Conservation (phyloP, 192 early-diverging fungal species). For the Entomortierella chlamydospora region DNA sequence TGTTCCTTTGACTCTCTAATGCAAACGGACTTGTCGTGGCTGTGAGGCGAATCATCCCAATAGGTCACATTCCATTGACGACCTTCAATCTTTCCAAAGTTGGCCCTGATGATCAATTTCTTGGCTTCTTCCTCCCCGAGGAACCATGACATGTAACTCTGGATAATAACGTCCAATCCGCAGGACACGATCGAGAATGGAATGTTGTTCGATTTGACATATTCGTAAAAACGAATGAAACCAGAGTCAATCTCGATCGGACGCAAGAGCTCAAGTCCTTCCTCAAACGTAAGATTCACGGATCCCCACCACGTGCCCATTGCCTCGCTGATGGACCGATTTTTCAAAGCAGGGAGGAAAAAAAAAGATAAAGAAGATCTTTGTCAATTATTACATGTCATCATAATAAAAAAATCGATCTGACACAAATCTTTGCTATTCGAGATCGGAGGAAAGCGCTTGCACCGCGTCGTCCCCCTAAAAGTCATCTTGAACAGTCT, state of each 20-base stretch:
- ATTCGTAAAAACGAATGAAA: conserved; percentile 68
- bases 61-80: conserved; percentile 72
- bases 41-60: conserved; percentile 69
- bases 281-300: conserved; percentile 24
- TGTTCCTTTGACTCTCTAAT: conserved; percentile 30
- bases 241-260: conserved; percentile 69
- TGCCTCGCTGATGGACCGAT: conserved; percentile 28
- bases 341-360: no score
- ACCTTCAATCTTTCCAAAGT: conserved; percentile 58
- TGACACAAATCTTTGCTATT: no score
- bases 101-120: conserved; percentile 70
- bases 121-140: conserved; percentile 57
- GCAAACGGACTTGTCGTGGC: conserved; percentile 72
- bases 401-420: not conserved
- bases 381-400: not conserved
- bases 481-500: no score
- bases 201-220: conserved; percentile 58
- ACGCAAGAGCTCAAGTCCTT: conserved; percentile 32
- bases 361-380: not conserved
- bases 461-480: no score
- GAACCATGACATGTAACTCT: conserved; percentile 63
- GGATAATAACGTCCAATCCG: conserved; percentile 65
- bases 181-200: conserved; percentile 74
- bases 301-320: conserved; percentile 41
- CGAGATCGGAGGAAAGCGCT: no score